Evolutionary conservation across 352 stramenopile genomes (phyloP).

Genomic region (Achlya hypogyna): DNA sequence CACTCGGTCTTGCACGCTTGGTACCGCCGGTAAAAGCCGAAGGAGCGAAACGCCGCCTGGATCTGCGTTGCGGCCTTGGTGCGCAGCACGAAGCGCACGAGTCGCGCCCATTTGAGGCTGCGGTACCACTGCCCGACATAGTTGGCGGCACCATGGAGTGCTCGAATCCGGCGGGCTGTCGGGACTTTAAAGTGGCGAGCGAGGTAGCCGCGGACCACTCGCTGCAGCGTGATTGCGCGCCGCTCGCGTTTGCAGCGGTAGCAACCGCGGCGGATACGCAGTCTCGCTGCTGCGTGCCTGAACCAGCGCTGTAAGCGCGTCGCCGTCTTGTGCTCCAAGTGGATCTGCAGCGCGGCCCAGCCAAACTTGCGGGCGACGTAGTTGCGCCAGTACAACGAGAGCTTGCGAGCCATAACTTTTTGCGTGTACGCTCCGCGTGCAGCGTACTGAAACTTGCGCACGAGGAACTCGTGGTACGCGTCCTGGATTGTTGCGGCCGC

Average conservation of each 20-base stretch:
- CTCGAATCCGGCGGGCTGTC: not conserved
- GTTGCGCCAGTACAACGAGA: constrained; percentile 43
- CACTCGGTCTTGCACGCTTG: constrained; percentile 12
- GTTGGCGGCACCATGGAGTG: not conserved
- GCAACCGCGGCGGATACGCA: not conserved
- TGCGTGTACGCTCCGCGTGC: constrained; percentile 14
- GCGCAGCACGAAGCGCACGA: constrained; percentile 27
- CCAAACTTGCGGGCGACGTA: constrained; percentile 56
- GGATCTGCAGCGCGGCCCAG: constrained; percentile 37
- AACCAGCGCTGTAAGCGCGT: constrained; percentile 27
- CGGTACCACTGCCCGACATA: constrained; percentile 5
- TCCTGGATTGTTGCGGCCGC: constrained; percentile 36
- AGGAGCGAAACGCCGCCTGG: constrained; percentile 34
- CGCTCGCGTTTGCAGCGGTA: not conserved
- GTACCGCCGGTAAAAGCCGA: not conserved
- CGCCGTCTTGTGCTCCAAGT: constrained; percentile 18
- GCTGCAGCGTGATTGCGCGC: not conserved
- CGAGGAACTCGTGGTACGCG: constrained; percentile 26
- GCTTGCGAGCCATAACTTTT: constrained; percentile 25
- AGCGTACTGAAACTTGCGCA: constrained; percentile 24
- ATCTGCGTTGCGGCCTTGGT: constrained; percentile 30
- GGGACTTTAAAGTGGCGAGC: not conserved
- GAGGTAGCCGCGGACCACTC: not conserved
- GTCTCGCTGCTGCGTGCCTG: constrained; percentile 7
- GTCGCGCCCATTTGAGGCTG: constrained; percentile 11